Percentiles rank a stretch among this genome's conserved stretches.
Conservation (phyloP, 2,329 filamentous ascomycete genomes). For the Botryosphaeria dothidea region DNA sequence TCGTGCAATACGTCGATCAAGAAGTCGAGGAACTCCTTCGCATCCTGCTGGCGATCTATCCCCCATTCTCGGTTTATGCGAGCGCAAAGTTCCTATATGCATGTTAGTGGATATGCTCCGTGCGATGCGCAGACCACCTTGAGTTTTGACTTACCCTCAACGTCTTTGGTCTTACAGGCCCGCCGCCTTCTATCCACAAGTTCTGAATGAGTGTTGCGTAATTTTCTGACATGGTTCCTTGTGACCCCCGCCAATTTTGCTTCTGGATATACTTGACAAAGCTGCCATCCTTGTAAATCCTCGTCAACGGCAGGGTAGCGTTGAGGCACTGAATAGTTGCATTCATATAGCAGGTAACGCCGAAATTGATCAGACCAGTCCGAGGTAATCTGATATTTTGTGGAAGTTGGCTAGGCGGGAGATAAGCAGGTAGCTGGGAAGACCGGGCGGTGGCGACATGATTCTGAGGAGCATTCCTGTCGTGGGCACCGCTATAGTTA, state of each 20-base stretch:
- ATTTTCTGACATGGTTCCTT: constrained; percentile 62
- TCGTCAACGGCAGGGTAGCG: constrained; percentile 64
- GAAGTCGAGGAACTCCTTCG: constrained; percentile 86
- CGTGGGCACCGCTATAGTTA: constrained; percentile 80
- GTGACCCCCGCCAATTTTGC: constrained; percentile 65
- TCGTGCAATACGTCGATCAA: constrained; percentile 79
- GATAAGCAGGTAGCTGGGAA: constrained; percentile 44
- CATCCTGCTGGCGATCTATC: constrained; percentile 80
- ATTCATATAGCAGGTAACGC: constrained; percentile 89
- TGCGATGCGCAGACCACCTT: too few species aligned
- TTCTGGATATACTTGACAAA: constrained; percentile 61
- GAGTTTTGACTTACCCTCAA: constrained; percentile 38
- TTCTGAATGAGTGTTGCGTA: constrained; percentile 63
- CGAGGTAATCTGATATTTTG: constrained; percentile 53
- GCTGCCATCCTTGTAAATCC: constrained; percentile 65
- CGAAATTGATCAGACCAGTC: constrained; percentile 78
- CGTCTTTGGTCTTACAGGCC: constrained; percentile 47
- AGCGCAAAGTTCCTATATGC: constrained; percentile 59
- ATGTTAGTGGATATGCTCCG: not conserved
- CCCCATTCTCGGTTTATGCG: constrained; percentile 68
- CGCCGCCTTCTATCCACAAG: constrained; percentile 61
- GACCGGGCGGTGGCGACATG: constrained; percentile 36
- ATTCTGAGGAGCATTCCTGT: constrained; percentile 45
- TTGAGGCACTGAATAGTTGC: constrained; percentile 83
- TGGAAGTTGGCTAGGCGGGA: constrained; percentile 46